These are phyloP conservation scores for Saprolegnia diclina DNA, from an alignment of 352 stramenopile species.

Conservation along the genomic window DNA sequence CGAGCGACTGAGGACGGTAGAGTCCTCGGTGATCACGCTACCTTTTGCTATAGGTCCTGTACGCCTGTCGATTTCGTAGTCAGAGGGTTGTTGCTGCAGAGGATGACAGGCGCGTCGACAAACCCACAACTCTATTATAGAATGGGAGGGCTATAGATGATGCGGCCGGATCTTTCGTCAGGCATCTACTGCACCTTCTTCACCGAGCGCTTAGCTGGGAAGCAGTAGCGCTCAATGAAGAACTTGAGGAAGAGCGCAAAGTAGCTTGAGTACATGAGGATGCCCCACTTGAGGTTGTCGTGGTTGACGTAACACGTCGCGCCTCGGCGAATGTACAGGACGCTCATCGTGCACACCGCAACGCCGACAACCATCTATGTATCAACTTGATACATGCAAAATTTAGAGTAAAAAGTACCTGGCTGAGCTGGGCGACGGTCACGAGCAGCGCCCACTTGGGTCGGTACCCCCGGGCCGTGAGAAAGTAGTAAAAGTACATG, in stretches of 20 bases:
- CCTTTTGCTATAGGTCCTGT: too few species aligned
- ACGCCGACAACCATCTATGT: conserved; percentile 67
- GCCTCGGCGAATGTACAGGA: conserved; percentile 73
- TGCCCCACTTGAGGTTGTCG: conserved; percentile 81
- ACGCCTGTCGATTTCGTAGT: too few species aligned
- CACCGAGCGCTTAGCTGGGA: neutral
- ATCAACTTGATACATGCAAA: neutral
- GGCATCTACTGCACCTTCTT: conserved; percentile 2
- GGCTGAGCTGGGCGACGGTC: conserved; percentile 82
- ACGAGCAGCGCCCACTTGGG: conserved; percentile 70
- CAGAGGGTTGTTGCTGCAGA: too few species aligned
- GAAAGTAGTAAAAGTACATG: conserved; percentile 97
- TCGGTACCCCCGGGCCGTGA: conserved; percentile 76
- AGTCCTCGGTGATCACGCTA: too few species aligned
- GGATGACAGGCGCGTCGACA: too few species aligned
- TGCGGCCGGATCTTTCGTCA: too few species aligned
- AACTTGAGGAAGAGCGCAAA: conserved; percentile 91
- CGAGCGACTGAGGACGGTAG: too few species aligned
- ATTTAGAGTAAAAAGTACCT: too few species aligned
- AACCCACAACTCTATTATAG: too few species aligned
- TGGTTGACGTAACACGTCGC: conserved; percentile 63
- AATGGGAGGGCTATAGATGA: too few species aligned
- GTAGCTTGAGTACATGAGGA: conserved; percentile 93
- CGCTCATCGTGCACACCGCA: conserved; percentile 56
- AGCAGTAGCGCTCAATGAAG: conserved; percentile 84